Percentiles rank a stretch among this genome's conserved stretches.
These are phyloP conservation scores for Aureobasidium subglaciale DNA, from an alignment of 2,329 filamentous ascomycete genomes.

Conservation along the genomic window DNA sequence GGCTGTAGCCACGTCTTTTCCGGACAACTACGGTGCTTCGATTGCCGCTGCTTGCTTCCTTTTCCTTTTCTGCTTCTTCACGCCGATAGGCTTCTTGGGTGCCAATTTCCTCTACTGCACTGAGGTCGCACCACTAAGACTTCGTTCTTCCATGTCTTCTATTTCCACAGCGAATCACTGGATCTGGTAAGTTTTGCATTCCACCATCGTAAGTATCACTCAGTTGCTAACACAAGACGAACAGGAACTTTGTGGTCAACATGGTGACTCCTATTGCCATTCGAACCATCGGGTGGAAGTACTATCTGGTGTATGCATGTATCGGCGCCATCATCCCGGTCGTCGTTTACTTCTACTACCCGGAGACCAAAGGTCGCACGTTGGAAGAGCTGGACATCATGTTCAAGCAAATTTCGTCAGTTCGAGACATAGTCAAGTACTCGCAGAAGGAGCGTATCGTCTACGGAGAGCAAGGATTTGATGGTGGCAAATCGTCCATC, in stretches of 20 bases:
- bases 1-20: conserved; percentile 34
- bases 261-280: conserved; percentile 39
- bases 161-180: neutral
- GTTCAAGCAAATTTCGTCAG: conserved; percentile 16
- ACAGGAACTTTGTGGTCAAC: conserved; percentile 1
- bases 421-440: neutral
- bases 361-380: conserved; percentile 43
- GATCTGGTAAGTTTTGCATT: neutral
- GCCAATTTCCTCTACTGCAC: conserved; percentile 25
- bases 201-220: neutral
- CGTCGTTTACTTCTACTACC: conserved; percentile 50
- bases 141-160: neutral
- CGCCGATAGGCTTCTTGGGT: conserved; percentile 21
- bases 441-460: neutral
- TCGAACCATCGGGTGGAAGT: conserved; percentile 40
- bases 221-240: neutral
- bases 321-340: conserved; percentile 48
- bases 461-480: neutral
- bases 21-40: conserved; percentile 28
- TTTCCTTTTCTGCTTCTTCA: conserved; percentile 29
- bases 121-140: conserved; percentile 40
- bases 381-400: conserved; percentile 50
- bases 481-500: neutral
- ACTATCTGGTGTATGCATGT: conserved; percentile 43
- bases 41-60: conserved; percentile 39